Evolutionary conservation across 805 yeast genomes (phyloP), one percentile per base, ranked within the genome.

Genomic region (Myxozyma vanderwaltii): DNA sequence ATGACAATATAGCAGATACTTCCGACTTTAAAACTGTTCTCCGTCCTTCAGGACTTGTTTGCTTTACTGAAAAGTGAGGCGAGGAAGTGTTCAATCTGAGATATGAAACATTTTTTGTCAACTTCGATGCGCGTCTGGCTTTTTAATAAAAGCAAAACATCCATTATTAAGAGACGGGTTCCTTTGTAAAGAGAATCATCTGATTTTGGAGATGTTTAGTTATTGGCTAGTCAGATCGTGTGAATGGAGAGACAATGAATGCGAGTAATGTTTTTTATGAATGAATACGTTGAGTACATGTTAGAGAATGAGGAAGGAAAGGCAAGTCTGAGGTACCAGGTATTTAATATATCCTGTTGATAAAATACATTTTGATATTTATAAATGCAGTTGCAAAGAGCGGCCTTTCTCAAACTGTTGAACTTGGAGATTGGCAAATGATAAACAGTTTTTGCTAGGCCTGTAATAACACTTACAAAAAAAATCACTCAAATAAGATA

Each of bases 271-370:
- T 19, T 17, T 10, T 13, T 47, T 27, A 38, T 4, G 23, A 29
- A 31, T 31, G 51, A 33, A 33, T 36, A 19, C 24, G 46, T 26
- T n/a, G 46, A n/a, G 15, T n/a, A 5, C 10, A 15, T 29, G 13
- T 26, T 23, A 12, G 55, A 35, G 27, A 4, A 45, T 48, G 62
- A 35, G 21, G 64, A 61, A 15, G 64, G 64, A 61, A 61, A 61
- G 64, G 64, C 64, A 61, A 61, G 64, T 61, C 64, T 61, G 64
- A 61, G 57, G 59, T 45, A 24, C 39, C 31, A 27, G 36, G 19
- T n/a, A 38, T 10, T 38, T 12, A 35, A 35, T 38, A 38, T 38
- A 38, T 36, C 8, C 24, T 35, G 21, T 36, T 49, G 12, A 29
- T 6, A 7, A 29, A 29, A 29, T 29, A 7, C 6, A 7, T 29